Evolutionary conservation across 208 protist species (phyloP).

Genomic region (Crithidia sp.): DNA sequence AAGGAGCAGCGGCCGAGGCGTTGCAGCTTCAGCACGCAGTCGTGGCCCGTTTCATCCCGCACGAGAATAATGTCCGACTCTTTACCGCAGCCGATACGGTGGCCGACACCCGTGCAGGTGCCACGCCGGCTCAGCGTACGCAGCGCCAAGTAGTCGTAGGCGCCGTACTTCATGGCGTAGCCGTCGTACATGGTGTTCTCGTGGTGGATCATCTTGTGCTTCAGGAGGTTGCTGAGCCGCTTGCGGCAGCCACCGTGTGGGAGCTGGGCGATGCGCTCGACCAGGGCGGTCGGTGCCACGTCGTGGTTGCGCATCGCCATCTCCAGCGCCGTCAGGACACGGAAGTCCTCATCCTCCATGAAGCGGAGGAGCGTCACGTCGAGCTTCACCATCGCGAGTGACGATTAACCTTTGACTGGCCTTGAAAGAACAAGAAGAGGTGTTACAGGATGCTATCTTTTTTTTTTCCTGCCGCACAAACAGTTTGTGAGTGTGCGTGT

Average conservation of each 20-base stretch:
- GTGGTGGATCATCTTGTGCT: slow-evolving; percentile 95
- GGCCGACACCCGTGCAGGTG: slow-evolving; percentile 89
- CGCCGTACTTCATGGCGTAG: slow-evolving; percentile 98
- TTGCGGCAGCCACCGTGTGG: slow-evolving; percentile 94
- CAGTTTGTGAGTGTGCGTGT: slow-evolving; percentile 5
- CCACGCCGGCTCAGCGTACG: slow-evolving; percentile 95
- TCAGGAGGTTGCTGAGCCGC: slow-evolving; percentile 86
- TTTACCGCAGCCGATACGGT: slow-evolving; percentile 99
- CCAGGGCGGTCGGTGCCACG: slow-evolving; percentile 93
- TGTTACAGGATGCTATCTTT: neutral
- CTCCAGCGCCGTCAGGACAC: slow-evolving; percentile 94
- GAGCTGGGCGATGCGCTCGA: slow-evolving; percentile 96
- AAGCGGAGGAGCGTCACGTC: slow-evolving; percentile 89
- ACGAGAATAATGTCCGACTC: slow-evolving; percentile 98
- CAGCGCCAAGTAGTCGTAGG: slow-evolving; percentile 99
- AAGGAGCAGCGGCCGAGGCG: slow-evolving; percentile 98
- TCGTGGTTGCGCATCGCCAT: slow-evolving; percentile 99
- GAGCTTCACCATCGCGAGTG: slow-evolving; percentile 84
- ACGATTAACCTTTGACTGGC: neutral
- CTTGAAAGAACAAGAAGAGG: neutral
- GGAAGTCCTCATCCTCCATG: slow-evolving; percentile 91
- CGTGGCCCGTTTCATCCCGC: slow-evolving; percentile 73
- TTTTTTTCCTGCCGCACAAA: neutral
- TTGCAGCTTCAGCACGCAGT: slow-evolving; percentile 95
- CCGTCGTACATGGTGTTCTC: slow-evolving; percentile 96